Conservation (phyloP, 2,329 filamentous ascomycete species). For the Calonectria leucothoes region DNA sequence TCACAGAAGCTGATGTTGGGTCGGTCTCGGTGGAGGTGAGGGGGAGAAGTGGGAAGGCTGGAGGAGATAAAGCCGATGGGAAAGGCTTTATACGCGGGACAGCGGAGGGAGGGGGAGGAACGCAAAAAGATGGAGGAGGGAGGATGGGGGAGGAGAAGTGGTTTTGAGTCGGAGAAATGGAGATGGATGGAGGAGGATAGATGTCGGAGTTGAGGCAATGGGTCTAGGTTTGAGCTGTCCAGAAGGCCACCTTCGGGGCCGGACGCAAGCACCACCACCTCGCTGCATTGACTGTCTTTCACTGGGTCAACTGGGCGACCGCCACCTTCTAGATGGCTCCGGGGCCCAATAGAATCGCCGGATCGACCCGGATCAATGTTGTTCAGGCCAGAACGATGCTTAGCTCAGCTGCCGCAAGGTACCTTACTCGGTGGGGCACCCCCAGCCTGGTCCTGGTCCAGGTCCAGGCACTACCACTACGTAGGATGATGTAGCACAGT, state of each 20-base stretch:
- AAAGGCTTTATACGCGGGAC: slow-evolving; percentile 24
- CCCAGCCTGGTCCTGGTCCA: slow-evolving; percentile 4
- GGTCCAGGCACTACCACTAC: slow-evolving; percentile 17
- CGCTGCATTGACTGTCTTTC: slow-evolving; percentile 38
- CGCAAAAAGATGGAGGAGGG: neutral
- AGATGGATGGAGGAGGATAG: slow-evolving; percentile 26
- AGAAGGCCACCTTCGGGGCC: slow-evolving; percentile 43
- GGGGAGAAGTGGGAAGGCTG: slow-evolving; percentile 30
- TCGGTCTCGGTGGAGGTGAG: slow-evolving; percentile 37
- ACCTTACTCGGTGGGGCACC: slow-evolving; percentile 24
- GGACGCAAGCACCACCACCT: slow-evolving; percentile 33
- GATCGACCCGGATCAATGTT: slow-evolving; percentile 52
- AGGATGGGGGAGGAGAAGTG: slow-evolving; percentile 17
- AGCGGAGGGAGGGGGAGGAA: slow-evolving; percentile 17
- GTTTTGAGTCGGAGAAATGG: slow-evolving; percentile 21
- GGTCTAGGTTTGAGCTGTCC: slow-evolving; percentile 40
- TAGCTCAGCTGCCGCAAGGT: slow-evolving; percentile 38
- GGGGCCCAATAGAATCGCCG: slow-evolving; percentile 50
- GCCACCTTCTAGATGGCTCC: slow-evolving; percentile 30
- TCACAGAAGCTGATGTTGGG: slow-evolving; percentile 41
- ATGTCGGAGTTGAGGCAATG: slow-evolving; percentile 33
- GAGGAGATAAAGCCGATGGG: slow-evolving; percentile 35
- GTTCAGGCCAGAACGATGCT: slow-evolving; percentile 39
- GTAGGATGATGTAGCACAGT: slow-evolving; percentile 38
- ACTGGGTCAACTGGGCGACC: slow-evolving; percentile 41